Evolutionary conservation across 2,329 filamentous ascomycete species (phyloP).

Genomic region (Mycocentrospora acerina): DNA sequence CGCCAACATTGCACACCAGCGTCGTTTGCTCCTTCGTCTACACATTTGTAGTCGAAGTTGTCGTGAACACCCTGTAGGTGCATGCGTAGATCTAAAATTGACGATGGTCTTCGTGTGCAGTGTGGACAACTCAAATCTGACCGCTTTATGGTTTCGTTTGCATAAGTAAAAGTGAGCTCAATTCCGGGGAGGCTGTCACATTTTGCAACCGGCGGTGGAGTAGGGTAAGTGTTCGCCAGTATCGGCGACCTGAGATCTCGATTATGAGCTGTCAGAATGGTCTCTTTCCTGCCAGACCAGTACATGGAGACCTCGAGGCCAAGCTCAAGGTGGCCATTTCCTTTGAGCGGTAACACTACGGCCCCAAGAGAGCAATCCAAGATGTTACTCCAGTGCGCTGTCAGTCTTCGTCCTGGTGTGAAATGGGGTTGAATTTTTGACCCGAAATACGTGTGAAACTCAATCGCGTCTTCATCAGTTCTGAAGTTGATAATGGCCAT

Average conservation of each 20-base stretch:
- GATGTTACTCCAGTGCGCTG: constrained; percentile 31
- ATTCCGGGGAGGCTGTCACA: constrained; percentile 15
- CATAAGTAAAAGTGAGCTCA: constrained; percentile 15
- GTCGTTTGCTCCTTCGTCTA: constrained; percentile 7
- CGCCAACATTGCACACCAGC: constrained; percentile 15
- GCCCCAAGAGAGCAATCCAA: constrained; percentile 20
- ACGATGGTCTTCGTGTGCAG: constrained; percentile 10
- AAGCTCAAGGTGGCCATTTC: constrained; percentile 16
- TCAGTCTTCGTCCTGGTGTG: constrained; percentile 14
- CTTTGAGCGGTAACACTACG: constrained; percentile 11
- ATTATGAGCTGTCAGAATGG: constrained; percentile 29
- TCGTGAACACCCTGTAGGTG: constrained; percentile 41
- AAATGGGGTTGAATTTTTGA: constrained; percentile 2
- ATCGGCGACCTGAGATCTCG: constrained; percentile 6
- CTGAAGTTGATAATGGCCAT: constrained; percentile 23
- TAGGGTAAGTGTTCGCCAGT: constrained; percentile 3
- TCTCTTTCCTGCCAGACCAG: constrained; percentile 16
- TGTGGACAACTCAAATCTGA: constrained; percentile 19
- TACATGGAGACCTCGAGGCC: constrained; percentile 24
- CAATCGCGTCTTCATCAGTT: constrained; percentile 15
- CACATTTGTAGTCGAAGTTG: constrained; percentile 30
- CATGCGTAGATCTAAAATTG: constrained; percentile 31
- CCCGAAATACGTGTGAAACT: constrained; percentile 27
- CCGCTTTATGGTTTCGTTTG: constrained; percentile 8
- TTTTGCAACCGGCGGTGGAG: constrained; percentile 11